Conservation (phyloP, 192 early-diverging fungal species). For the Coemansia sp. region DNA sequence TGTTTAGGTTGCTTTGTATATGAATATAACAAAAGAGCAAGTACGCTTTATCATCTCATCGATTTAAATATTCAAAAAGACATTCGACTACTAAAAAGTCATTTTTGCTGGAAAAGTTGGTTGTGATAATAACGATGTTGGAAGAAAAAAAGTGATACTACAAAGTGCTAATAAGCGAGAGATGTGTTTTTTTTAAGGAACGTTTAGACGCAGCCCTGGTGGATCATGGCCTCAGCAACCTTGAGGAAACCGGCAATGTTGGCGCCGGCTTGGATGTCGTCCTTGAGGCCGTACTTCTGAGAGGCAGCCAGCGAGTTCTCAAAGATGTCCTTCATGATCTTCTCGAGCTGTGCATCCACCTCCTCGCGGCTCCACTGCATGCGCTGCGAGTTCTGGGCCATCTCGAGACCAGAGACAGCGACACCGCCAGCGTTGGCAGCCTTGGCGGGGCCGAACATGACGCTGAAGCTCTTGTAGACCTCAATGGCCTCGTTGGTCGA, state of each 20-base stretch:
- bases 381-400: constrained; percentile 64
- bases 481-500: constrained; percentile 62
- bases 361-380: constrained; percentile 62
- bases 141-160: not conserved
- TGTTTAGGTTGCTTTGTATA: constrained; percentile 42
- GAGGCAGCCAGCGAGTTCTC: constrained; percentile 59
- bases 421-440: constrained; percentile 63
- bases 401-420: constrained; percentile 63
- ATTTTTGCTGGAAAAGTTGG: not conserved
- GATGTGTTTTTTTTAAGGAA: not conserved
- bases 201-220: constrained; percentile 58
- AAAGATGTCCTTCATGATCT: constrained; percentile 63
- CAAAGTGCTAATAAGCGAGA: constrained; percentile 10
- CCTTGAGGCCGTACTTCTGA: constrained; percentile 52
- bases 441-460: constrained; percentile 62
- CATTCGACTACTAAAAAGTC: not conserved
- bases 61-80: not conserved
- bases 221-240: constrained; percentile 61
- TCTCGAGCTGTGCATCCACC: constrained; percentile 59
- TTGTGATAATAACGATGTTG: not conserved
- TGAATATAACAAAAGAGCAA: constrained; percentile 24
- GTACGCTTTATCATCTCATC: not conserved
- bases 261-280: constrained; percentile 61
- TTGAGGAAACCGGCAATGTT: constrained; percentile 66
- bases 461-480: constrained; percentile 55